Evolutionary conservation across 345 rosid genomes (phyloP).

Genomic region (Acer campestre): DNA sequence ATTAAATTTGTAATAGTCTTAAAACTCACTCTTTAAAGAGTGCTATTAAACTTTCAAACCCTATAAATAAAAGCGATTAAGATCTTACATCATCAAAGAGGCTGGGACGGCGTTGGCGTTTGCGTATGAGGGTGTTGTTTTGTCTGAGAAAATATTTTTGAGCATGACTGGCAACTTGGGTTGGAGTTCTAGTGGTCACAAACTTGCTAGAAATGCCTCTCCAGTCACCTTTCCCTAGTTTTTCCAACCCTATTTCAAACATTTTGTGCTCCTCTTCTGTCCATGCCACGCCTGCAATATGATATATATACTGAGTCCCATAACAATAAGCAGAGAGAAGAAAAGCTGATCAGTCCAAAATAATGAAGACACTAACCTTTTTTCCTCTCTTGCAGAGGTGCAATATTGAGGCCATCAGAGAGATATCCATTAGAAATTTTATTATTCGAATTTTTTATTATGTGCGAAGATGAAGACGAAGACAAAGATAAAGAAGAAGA

Average conservation of each 20-base stretch:
- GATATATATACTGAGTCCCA: no score
- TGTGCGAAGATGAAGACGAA: not conserved
- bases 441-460: not conserved
- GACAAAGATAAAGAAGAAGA: not conserved
- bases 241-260: slow-evolving; percentile 34
- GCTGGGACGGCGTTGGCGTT: slow-evolving; percentile 35
- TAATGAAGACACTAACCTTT: slow-evolving; percentile 23
- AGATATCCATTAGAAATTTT: slow-evolving; percentile 18
- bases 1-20: no score
- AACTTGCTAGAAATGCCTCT: slow-evolving; percentile 39
- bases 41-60: no score
- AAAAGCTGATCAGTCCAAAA: not conserved
- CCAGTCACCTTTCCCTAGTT: slow-evolving; percentile 45
- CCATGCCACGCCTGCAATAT: slow-evolving; percentile 35
- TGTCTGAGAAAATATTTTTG: slow-evolving; percentile 41
- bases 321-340: not conserved
- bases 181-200: slow-evolving; percentile 41
- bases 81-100: slow-evolving; percentile 27
- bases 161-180: slow-evolving; percentile 47
- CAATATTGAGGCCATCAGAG: slow-evolving; percentile 24
- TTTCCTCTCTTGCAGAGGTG: slow-evolving; percentile 25
- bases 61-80: no score
- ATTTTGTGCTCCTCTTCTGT: slow-evolving; percentile 37
- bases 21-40: no score
- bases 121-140: not conserved